Percentiles rank a stretch among this genome's conserved stretches.
phyloP scores from a whole-genome alignment of 495 filamentous ascomycete genomes.

The Aspergillus sparsus region DNA sequence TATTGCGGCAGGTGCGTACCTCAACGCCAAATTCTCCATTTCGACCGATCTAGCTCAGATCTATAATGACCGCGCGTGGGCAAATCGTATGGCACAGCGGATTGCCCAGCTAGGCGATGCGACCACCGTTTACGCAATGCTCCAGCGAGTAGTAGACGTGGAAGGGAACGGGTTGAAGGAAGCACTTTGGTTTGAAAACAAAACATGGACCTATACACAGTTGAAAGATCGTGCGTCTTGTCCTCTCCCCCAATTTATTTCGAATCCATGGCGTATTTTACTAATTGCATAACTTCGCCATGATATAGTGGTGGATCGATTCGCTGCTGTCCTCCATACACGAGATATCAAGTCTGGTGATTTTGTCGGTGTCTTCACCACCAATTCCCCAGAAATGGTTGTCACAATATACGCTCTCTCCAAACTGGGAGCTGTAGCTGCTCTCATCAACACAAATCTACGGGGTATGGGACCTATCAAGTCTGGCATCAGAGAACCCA shows the following conservation, averaged over 20 bases:
- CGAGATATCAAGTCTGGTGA: slow-evolving; percentile 42
- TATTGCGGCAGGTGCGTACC: slow-evolving; percentile 46
- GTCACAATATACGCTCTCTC: slow-evolving; percentile 80
- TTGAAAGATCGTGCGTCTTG: slow-evolving; percentile 46
- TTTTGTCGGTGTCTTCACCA: slow-evolving; percentile 49
- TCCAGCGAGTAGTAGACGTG: slow-evolving; percentile 44
- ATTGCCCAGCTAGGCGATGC: slow-evolving; percentile 46
- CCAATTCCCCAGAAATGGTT: slow-evolving; percentile 80
- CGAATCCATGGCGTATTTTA: neutral
- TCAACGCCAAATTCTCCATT: slow-evolving; percentile 51
- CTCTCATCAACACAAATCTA: slow-evolving; percentile 92
- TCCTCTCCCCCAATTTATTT: neutral
- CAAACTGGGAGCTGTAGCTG: slow-evolving; percentile 79
- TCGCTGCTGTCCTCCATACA: slow-evolving; percentile 44
- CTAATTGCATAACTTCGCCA: slow-evolving; percentile 3
- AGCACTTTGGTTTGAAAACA: slow-evolving; percentile 54
- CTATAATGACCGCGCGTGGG: slow-evolving; percentile 35
- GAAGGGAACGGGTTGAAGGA: slow-evolving; percentile 38
- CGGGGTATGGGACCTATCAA: slow-evolving; percentile 49
- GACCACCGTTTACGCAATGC: slow-evolving; percentile 47
- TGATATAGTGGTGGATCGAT: slow-evolving; percentile 43
- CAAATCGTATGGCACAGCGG: slow-evolving; percentile 37
- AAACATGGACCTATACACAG: slow-evolving; percentile 51
- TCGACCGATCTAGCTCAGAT: slow-evolving; percentile 43
- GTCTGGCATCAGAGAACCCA: neutral